Conservation (phyloP, 768 basidiomycete species). For the Naematelia aurantialba region DNA sequence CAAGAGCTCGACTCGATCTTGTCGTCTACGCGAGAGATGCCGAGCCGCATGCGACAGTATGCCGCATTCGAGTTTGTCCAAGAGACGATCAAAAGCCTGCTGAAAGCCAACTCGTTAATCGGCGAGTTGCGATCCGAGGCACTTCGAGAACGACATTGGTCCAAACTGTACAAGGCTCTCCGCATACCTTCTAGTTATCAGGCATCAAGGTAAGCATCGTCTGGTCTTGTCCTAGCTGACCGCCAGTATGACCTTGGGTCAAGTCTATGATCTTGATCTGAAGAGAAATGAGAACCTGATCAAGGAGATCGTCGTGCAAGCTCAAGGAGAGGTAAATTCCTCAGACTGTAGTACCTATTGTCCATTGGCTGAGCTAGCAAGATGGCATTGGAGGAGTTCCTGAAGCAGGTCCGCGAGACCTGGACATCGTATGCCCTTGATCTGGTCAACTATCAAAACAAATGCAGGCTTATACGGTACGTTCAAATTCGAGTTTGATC, state of each 20-base stretch:
- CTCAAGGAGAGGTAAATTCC: conserved; percentile 70
- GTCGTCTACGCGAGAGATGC: conserved; percentile 96
- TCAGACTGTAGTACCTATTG: not conserved
- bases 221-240: not conserved
- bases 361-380: not conserved
- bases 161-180: conserved; percentile 87
- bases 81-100: conserved; percentile 73
- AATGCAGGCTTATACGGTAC: conserved; percentile 87
- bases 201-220: conserved; percentile 61
- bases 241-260: conserved; percentile 82
- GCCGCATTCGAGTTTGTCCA: conserved; percentile 98
- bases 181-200: conserved; percentile 70
- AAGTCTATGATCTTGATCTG: conserved; percentile 94
- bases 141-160: conserved; percentile 96
- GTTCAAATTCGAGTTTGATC: conserved; percentile 20
- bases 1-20: conserved; percentile 89
- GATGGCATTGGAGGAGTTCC: conserved; percentile 92
- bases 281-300: conserved; percentile 86
- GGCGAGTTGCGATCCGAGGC: conserved; percentile 95
- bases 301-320: conserved; percentile 93
- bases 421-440: conserved; percentile 96
- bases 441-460: conserved; percentile 96
- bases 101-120: conserved; percentile 87
- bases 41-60: conserved; percentile 97
- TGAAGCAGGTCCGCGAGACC: conserved; percentile 91